Evolutionary conservation across 495 filamentous ascomycete species (phyloP).

Genomic region (Penicillium waksmanii): DNA sequence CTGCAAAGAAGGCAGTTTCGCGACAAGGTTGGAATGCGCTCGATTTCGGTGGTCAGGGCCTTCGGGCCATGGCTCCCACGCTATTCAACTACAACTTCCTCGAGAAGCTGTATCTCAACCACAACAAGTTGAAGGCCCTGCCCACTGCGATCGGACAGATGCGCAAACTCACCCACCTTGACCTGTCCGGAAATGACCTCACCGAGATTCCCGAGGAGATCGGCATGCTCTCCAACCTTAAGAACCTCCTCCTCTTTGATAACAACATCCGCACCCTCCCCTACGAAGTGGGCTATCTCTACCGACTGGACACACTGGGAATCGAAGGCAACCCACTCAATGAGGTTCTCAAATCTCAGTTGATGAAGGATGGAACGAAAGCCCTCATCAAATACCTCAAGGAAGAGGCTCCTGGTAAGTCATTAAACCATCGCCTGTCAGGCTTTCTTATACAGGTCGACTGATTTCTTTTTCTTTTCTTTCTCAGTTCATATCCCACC

Average conservation of each 20-base stretch:
- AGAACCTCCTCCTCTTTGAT: slow-evolving; percentile 80
- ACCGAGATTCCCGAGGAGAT: slow-evolving; percentile 85
- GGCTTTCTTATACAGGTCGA: neutral
- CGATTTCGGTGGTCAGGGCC: slow-evolving; percentile 90
- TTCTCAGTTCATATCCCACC: slow-evolving; percentile 63
- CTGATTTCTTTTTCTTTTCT: slow-evolving; percentile 22
- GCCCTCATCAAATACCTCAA: slow-evolving; percentile 79
- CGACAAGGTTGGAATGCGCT: slow-evolving; percentile 88
- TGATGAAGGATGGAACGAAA: slow-evolving; percentile 85
- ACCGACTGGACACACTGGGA: slow-evolving; percentile 83
- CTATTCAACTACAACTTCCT: slow-evolving; percentile 88
- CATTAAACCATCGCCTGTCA: neutral
- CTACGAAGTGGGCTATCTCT: slow-evolving; percentile 83
- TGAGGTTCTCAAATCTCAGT: slow-evolving; percentile 68
- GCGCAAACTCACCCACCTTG: slow-evolving; percentile 75
- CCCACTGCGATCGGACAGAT: slow-evolving; percentile 80
- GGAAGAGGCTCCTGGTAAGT: slow-evolving; percentile 80
- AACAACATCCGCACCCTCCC: slow-evolving; percentile 84
- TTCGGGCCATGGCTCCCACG: slow-evolving; percentile 74
- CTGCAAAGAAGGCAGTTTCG: slow-evolving; percentile 57
- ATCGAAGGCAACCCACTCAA: slow-evolving; percentile 90
- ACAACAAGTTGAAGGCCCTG: slow-evolving; percentile 80
- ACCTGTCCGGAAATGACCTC: slow-evolving; percentile 86
- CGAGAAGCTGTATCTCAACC: slow-evolving; percentile 85
- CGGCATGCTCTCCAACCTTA: slow-evolving; percentile 91